Base-by-base conservation (phyloP, 768 basidiomycete species). In the Austroboletus eburneus region DNA sequence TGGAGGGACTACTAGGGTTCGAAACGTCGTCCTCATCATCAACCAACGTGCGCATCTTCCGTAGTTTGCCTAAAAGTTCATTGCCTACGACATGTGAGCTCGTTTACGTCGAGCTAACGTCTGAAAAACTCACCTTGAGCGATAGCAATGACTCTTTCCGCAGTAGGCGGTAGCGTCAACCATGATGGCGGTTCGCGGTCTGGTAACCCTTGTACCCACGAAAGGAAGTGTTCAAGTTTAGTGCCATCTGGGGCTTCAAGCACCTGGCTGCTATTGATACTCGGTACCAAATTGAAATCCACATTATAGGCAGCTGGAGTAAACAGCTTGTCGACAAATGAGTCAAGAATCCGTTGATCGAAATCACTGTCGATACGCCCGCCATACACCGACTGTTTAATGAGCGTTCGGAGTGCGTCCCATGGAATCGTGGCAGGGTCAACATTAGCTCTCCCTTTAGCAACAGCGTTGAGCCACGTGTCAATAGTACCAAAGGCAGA, bases 341-440 rank as follows among this genome's bases (percentile, higher is more conserved):
- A 81, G 62, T 97, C 90, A 39, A 99, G 76, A 42, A 96, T 86
- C 54, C 78, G 75, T 61, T 97, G 95, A 62, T 99, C 96, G 61
- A 91, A 93, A 66, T 94, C 91, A 52, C 91, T 93, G 71, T 97
- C 94, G 42, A 96, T 75, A 46, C 94, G 74, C 13, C 95, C 93
- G 49, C 93, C 91, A 57, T 99, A 99, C 18, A 99, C 88, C 7
- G 92, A 92, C 62, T 97, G 90, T 59, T 95, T 97, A 71, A 99
- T 79, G 43, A 98, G 76, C 0, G 87, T 87, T 30, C 92, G 79
- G n/a, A 99, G 70, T 12, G 96, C 95, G 55, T 87, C 83, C 94
- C 96, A 98, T 4, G 96, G 96, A 41, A 99, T 93, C 9, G 77
- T 74, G 0, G 80, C 85, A 2, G 96, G 96, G 62, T 97, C 88